A percentile compares a stretch with the other conserved stretches of the same genome.
These are phyloP conservation scores for Neostapfia colusana DNA, from an alignment of 176 grass and related monocot genomes.

Conservation along the genomic window DNA sequence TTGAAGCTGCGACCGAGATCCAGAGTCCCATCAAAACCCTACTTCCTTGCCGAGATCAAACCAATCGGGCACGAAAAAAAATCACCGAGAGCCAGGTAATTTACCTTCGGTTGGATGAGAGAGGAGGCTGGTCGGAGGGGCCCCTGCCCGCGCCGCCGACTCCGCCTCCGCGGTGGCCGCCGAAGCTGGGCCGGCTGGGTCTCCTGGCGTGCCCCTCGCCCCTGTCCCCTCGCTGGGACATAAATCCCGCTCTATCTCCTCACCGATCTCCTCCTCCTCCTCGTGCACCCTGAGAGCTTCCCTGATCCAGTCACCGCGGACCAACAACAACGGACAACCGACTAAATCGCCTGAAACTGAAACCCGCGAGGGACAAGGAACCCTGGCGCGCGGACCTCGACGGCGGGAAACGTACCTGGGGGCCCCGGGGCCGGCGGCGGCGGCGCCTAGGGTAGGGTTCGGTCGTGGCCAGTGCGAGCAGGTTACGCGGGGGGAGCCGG, in stretches of 20 bases:
- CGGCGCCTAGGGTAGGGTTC: slow-evolving; percentile 66
- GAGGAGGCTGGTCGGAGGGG: slow-evolving; percentile 42
- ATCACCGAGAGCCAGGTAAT: background rate
- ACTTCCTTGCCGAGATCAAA: slow-evolving; percentile 19
- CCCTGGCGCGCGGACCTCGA: slow-evolving; percentile 25
- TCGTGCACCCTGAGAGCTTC: slow-evolving; percentile 19
- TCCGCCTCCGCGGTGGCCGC: slow-evolving; percentile 64
- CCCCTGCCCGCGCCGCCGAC: slow-evolving; percentile 50
- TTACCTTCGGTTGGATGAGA: slow-evolving; percentile 71
- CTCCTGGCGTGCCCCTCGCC: slow-evolving; percentile 76
- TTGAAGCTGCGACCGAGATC: slow-evolving; percentile 71
- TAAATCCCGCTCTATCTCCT: slow-evolving; percentile 51
- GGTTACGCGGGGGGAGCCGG: slow-evolving; percentile 15
- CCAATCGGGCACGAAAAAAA: background rate
- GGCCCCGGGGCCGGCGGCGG: slow-evolving; percentile 53
- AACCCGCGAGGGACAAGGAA: slow-evolving; percentile 16
- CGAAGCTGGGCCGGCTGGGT: slow-evolving; percentile 73
- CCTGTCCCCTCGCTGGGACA: slow-evolving; percentile 83
- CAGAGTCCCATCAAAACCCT: slow-evolving; percentile 46
- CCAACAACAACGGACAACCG: background rate
- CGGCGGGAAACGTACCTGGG: slow-evolving; percentile 29
- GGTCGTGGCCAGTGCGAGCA: slow-evolving; percentile 51
- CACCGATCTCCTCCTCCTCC: slow-evolving; percentile 53
- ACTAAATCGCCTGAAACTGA: background rate
- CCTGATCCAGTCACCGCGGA: slow-evolving; percentile 41